Conservation (phyloP, 1,284 basidiomycete genomes). For the Ceratobasidium sp. region DNA sequence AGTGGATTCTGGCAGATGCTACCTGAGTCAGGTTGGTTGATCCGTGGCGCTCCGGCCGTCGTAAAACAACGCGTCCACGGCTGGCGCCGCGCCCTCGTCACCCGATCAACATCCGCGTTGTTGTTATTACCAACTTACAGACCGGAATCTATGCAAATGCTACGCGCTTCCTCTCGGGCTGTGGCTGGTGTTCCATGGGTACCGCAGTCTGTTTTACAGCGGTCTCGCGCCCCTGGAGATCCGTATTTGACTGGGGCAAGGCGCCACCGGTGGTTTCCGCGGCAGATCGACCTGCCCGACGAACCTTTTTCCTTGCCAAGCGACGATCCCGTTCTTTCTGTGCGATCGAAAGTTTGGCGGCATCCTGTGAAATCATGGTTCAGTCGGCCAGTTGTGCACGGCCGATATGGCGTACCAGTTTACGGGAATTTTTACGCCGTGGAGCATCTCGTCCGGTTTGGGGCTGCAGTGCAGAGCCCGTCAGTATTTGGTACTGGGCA, state of each 20-base stretch:
- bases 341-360: conserved; percentile 19
- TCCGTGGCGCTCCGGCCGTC: not conserved
- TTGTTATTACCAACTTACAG: not conserved
- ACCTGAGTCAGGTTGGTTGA: conserved; percentile 1
- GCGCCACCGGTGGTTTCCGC: not conserved
- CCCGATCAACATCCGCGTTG: not conserved
- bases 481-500: not conserved
- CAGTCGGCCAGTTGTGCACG: not conserved
- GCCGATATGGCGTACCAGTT: conserved; percentile 12
- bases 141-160: conserved; percentile 28
- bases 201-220: not conserved
- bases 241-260: not conserved
- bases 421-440: conserved; percentile 20
- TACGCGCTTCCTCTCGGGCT: conserved; percentile 16
- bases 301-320: conserved; percentile 11
- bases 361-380: conserved; percentile 5
- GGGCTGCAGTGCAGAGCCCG: not conserved
- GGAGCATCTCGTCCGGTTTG: conserved; percentile 1
- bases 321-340: conserved; percentile 26
- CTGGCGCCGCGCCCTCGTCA: not conserved
- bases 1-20: not conserved
- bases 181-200: not conserved
- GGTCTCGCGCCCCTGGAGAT: not conserved
- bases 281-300: conserved; percentile 2
- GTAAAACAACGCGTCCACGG: not conserved